Conservation (phyloP, 169 alveolate species). For the Plasmodium relictum region DNA sequence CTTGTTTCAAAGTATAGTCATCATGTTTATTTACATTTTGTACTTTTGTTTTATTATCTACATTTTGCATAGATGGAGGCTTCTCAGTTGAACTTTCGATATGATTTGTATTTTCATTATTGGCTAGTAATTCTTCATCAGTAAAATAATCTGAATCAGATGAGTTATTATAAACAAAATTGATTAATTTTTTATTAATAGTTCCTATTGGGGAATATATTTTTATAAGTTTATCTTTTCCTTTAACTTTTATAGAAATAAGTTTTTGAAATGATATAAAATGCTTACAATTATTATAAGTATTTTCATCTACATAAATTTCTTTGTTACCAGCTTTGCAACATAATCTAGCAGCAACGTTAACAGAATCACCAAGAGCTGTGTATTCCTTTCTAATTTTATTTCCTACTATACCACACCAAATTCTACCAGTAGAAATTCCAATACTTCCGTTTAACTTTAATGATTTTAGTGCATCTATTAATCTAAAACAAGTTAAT, state of each 20-base stretch:
- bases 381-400: slow-evolving; percentile 88
- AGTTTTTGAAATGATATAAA: slow-evolving; percentile 81
- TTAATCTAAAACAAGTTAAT: slow-evolving; percentile 83
- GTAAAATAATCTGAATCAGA: slow-evolving; percentile 22
- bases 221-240: slow-evolving; percentile 82
- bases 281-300: slow-evolving; percentile 82
- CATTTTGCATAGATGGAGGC: not conserved
- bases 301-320: slow-evolving; percentile 83
- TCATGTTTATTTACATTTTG: no score
- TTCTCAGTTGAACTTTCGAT: not conserved
- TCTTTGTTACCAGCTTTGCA: slow-evolving; percentile 77
- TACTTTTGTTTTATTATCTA: not conserved
- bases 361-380: slow-evolving; percentile 88
- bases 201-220: slow-evolving; percentile 89
- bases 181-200: slow-evolving; percentile 27
- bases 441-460: slow-evolving; percentile 87
- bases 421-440: slow-evolving; percentile 87
- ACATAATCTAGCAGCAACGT: slow-evolving; percentile 85
- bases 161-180: slow-evolving; percentile 3
- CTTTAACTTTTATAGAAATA: slow-evolving; percentile 86
- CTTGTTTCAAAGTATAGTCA: no score
- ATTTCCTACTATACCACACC: slow-evolving; percentile 91
- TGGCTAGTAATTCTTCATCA: slow-evolving; percentile 47
- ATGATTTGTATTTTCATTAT: not conserved
- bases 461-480: slow-evolving; percentile 81